These are phyloP conservation scores for Geotrichum cucujoidarum DNA, from an alignment of 1,139 yeast genomes.

Conservation along the genomic window DNA sequence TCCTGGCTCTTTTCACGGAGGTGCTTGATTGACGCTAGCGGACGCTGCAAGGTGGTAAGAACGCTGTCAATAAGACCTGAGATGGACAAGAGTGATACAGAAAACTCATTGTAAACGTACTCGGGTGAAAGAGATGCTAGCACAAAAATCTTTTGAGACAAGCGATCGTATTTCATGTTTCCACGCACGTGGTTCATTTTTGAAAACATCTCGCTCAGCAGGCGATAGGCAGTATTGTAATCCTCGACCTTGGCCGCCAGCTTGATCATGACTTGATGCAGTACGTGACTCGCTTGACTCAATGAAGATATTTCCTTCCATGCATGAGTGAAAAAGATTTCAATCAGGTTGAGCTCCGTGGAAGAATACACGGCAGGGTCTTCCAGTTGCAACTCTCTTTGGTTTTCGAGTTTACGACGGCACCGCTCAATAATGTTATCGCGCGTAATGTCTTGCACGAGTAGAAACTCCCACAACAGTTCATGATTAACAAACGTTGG, in stretches of 20 bases:
- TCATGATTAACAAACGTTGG: constrained; percentile 37
- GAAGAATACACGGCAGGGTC: constrained; percentile 25
- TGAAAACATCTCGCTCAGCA: constrained; percentile 24
- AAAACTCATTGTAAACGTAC: constrained; percentile 6
- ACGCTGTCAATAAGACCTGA: constrained; percentile 9
- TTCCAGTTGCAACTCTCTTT: constrained; percentile 34
- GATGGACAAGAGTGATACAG: constrained; percentile 8
- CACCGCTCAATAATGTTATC: constrained; percentile 36
- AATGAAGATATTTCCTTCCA: constrained; percentile 24
- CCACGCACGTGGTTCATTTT: constrained; percentile 18
- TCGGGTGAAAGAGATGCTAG: constrained; percentile 6
- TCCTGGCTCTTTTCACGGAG: constrained; percentile 3
- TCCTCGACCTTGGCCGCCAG: constrained; percentile 26
- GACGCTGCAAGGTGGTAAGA: constrained; percentile 9
- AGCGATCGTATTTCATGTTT: neutral
- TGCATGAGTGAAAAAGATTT: constrained; percentile 30
- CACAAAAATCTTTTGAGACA: constrained; percentile 3
- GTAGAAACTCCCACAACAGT: constrained; percentile 45
- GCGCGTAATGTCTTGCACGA: constrained; percentile 38
- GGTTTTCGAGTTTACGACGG: constrained; percentile 33
- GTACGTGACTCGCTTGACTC: constrained; percentile 19
- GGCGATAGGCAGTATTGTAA: constrained; percentile 23
- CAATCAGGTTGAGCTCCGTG: constrained; percentile 27
- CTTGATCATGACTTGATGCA: constrained; percentile 22
- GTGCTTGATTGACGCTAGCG: constrained; percentile 4